Evolutionary conservation across 441 rosid genomes (phyloP).

Genomic region (Melastoma candidum): DNA sequence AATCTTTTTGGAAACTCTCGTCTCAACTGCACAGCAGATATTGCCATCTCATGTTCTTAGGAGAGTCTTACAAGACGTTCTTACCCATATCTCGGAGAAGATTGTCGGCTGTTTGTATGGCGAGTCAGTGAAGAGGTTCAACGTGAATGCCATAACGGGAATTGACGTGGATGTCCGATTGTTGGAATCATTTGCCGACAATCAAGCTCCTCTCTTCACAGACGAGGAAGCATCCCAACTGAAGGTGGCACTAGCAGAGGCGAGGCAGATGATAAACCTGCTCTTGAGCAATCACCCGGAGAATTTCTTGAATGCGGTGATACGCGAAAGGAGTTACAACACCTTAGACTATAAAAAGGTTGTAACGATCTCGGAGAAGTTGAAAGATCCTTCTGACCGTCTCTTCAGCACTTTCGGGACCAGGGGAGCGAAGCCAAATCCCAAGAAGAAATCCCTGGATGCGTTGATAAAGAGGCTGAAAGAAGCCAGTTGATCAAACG

Average conservation of each 20-base stretch:
- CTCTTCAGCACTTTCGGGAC: conserved; percentile 84
- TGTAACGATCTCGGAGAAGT: conserved; percentile 66
- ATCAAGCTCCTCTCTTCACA: conserved; percentile 50
- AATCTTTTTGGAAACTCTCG: conserved; percentile 80
- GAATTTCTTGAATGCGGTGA: conserved; percentile 73
- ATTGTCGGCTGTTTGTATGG: conserved; percentile 56
- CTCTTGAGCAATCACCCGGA: conserved; percentile 85
- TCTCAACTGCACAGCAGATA: conserved; percentile 92
- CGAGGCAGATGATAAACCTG: conserved; percentile 74
- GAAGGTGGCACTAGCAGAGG: conserved; percentile 72
- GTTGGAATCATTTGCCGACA: conserved; percentile 81
- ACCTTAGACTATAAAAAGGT: conserved; percentile 75
- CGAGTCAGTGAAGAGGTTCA: conserved; percentile 77
- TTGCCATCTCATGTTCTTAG: conserved; percentile 67
- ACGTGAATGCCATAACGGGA: conserved; percentile 65
- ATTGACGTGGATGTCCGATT: conserved; percentile 67
- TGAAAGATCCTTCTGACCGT: conserved; percentile 81
- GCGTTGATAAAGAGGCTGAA: conserved; percentile 72
- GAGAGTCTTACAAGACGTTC: conserved; percentile 75
- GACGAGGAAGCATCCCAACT: conserved; percentile 73
- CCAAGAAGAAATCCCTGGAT: conserved; percentile 86
- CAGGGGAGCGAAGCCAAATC: conserved; percentile 76
- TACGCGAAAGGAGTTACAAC: conserved; percentile 81
- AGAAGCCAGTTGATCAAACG: conserved; percentile 53
- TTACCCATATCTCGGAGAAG: conserved; percentile 73